Percentiles rank a stretch among this genome's conserved stretches.
Evolutionary conservation across 169 alveolate genomes (phyloP).

Genomic region (Plasmodium reichenowi): DNA sequence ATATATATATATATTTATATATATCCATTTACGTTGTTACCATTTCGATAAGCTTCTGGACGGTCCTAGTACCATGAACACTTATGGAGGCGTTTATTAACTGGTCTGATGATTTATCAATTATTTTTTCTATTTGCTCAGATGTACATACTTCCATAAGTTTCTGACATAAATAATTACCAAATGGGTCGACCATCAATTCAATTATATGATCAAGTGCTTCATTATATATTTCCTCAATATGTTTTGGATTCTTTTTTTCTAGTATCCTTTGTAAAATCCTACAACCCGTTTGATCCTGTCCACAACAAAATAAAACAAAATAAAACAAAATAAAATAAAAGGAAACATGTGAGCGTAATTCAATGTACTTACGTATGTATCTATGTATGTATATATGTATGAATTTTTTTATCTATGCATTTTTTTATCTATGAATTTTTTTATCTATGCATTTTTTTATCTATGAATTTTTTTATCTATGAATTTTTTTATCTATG

Average conservation of each 20-base stretch:
- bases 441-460: neutral
- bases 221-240: conserved; percentile 83
- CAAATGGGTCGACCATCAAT: conserved; percentile 94
- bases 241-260: conserved; percentile 81
- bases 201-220: conserved; percentile 85
- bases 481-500: neutral
- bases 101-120: conserved; percentile 84
- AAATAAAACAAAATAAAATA: neutral
- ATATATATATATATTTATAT: neutral
- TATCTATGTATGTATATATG: neutral
- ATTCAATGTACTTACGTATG: neutral
- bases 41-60: conserved; percentile 93
- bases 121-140: conserved; percentile 79
- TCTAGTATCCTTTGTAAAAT: conserved; percentile 89
- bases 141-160: conserved; percentile 88
- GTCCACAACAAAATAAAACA: neutral
- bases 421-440: neutral
- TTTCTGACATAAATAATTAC: conserved; percentile 95
- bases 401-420: too few relatives aligned
- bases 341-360: neutral
- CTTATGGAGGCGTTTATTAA: conserved; percentile 89
- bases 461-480: neutral
- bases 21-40: conserved; percentile 8
- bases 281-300: conserved; percentile 93
- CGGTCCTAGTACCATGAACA: conserved; percentile 95